Evolutionary conservation across 2,329 filamentous ascomycete genomes (phyloP), one percentile per base, ranked within the genome.

Genomic region (Cladosporium velox): DNA sequence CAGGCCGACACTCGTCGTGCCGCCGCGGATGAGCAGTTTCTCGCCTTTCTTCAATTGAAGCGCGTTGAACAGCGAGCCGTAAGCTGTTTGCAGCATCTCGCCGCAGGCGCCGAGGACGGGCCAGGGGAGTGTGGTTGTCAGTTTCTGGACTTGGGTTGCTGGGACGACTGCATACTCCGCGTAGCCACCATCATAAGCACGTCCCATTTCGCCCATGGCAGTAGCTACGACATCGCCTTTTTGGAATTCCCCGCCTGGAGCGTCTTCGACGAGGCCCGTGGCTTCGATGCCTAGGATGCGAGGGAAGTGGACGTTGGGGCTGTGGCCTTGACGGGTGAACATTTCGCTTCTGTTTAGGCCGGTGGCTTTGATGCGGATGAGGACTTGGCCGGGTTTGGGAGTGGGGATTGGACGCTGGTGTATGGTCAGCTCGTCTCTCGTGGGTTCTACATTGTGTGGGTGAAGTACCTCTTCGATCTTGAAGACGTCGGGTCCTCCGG

Each of bases 1-100:
- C 18, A 84, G 72, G 4, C 82, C 82, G 14, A 84, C 78, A 62
- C 77, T 80, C 15, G 81, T 83, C 4, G 83, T 84, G 0, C 81
- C 82, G 1, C 83, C 83, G 5, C 82, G 75, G n/a, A 85, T 75
- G n/a, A 85, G 73, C 61, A 85, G 65, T 15, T 74, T 77, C 12
- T 85, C 81, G 0, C 77, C 78, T 12, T 74, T 71, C 57, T 76
- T 64, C 24, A 84, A 61, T 52, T 75, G 71, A 57, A 85, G 69
- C 4, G 75, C 72, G 55, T 72, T 74, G n/a, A 79, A 77, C 44
- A 85, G 66, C 7, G 76, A 76, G 0, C 82, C 82, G 71, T 79
- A 84, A 1, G 82, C 79, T 2, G 82, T 84, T 73, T 84, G 82
- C 66, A 85, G 66, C 82, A 85, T 84, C 72, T 84, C 82, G 2